phyloP scores from a whole-genome alignment of 2,329 filamentous ascomycete genomes.

The Teratosphaeria pseudoeucalypti region DNA sequence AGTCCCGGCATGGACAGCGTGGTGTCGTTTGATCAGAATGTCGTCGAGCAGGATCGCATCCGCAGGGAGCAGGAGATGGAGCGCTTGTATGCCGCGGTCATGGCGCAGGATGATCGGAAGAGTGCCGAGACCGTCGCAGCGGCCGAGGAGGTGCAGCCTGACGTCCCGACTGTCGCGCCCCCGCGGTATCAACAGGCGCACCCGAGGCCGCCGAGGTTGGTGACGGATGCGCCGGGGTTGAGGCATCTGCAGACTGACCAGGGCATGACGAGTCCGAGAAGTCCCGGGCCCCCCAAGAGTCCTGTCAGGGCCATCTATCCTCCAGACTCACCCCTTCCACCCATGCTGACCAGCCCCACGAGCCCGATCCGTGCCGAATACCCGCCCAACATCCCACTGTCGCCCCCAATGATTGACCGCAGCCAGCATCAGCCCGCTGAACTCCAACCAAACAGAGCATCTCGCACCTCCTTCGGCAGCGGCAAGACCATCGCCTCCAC shows the following conservation, averaged over 20 bases:
- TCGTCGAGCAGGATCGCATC: slow-evolving; percentile 63
- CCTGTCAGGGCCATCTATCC: slow-evolving; percentile 41
- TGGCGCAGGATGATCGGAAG: slow-evolving; percentile 63
- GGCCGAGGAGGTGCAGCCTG: neutral
- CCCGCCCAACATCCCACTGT: slow-evolving; percentile 5
- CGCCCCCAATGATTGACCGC: slow-evolving; percentile 10
- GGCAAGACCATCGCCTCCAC: slow-evolving; percentile 21
- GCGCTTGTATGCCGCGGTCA: slow-evolving; percentile 80
- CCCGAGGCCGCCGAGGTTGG: slow-evolving; percentile 13
- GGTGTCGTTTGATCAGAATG: slow-evolving; percentile 62
- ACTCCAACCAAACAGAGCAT: neutral
- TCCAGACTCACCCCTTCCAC: slow-evolving; percentile 21
- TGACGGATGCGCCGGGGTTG: slow-evolving; percentile 17
- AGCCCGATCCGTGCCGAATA: slow-evolving; percentile 20
- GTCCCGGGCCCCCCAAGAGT: slow-evolving; percentile 24
- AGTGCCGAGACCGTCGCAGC: neutral
- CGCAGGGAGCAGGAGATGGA: slow-evolving; percentile 77
- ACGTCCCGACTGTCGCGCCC: slow-evolving; percentile 1
- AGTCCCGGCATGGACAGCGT: slow-evolving; percentile 47
- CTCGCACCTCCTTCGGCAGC: slow-evolving; percentile 27
- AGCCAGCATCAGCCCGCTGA: slow-evolving; percentile 2
- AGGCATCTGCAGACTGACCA: slow-evolving; percentile 14
- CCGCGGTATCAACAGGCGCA: slow-evolving; percentile 5
- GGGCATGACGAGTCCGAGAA: slow-evolving; percentile 25
- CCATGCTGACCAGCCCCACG: slow-evolving; percentile 13